Evolutionary conservation across 345 rosid species (phyloP).

Genomic region (Corchorus capsularis): DNA sequence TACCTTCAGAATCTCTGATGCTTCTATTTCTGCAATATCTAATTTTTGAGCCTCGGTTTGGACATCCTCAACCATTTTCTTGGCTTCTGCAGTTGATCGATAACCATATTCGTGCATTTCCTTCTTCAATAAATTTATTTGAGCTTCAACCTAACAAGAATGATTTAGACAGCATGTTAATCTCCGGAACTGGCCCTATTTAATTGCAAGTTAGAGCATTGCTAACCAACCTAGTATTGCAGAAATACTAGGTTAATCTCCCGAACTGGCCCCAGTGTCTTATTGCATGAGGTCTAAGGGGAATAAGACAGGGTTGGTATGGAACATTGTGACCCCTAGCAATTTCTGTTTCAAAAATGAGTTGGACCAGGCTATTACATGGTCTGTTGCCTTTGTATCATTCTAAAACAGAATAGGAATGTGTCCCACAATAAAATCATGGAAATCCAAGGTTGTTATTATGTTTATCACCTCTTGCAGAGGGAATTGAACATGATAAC

Average conservation of each 20-base stretch:
- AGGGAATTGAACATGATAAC: background rate
- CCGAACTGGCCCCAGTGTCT: constrained; percentile 14
- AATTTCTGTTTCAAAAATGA: background rate
- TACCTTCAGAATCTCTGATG: constrained; percentile 66
- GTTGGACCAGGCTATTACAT: background rate
- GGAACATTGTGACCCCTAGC: background rate
- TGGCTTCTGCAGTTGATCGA: constrained; percentile 61
- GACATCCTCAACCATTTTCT: constrained; percentile 53
- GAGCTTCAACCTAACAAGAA: constrained; percentile 55
- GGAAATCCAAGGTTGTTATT: background rate
- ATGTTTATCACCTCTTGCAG: background rate
- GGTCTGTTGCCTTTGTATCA: background rate
- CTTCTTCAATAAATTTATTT: constrained; percentile 47
- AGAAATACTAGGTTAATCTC: too few relatives aligned
- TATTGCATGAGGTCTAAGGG: background rate
- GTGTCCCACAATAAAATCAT: background rate
- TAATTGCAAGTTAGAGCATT: background rate
- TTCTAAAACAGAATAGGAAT: background rate
- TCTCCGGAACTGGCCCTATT: constrained; percentile 17
- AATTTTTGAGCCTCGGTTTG: constrained; percentile 52
- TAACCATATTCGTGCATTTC: constrained; percentile 50
- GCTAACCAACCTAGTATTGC: too few relatives aligned
- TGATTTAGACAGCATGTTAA: background rate
- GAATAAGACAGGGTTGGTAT: background rate
- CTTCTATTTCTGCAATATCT: constrained; percentile 68